These are phyloP conservation scores for Solanum ahanhuiri DNA, from an alignment of 257 asterid genomes.

Conservation along the genomic window DNA sequence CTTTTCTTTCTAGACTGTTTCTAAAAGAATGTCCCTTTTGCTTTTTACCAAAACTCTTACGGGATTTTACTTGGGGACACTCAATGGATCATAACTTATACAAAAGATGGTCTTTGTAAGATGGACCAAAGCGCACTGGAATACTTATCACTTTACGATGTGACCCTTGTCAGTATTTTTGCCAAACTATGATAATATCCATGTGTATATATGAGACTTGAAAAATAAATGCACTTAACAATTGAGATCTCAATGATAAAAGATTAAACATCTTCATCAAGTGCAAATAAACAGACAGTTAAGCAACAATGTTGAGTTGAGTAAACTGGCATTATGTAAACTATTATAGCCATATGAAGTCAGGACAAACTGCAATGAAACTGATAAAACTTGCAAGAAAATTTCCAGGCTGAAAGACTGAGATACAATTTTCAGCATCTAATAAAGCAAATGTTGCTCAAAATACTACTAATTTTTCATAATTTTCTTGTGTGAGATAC, in stretches of 20 bases:
- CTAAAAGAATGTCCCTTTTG: too few relatives aligned
- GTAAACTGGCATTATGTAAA: background rate
- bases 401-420: background rate
- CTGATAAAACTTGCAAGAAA: background rate
- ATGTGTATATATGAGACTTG: background rate
- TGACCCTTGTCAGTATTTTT: background rate
- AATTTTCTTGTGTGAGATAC: background rate
- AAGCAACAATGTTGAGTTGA: background rate
- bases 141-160: background rate
- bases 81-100: too few relatives aligned
- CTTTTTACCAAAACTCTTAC: too few relatives aligned
- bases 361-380: background rate
- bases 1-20: too few relatives aligned
- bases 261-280: background rate
- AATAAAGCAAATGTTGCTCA: background rate
- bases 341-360: background rate
- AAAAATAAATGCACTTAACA: background rate
- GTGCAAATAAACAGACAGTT: background rate
- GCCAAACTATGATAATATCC: background rate
- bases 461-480: background rate
- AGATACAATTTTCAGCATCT: background rate
- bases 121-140: background rate
- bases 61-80: too few relatives aligned
- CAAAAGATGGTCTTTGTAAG: background rate
- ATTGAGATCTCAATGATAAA: background rate